Evolutionary conservation across 2,329 filamentous ascomycete species (phyloP).

Genomic region (Harringtonia lauricola): DNA sequence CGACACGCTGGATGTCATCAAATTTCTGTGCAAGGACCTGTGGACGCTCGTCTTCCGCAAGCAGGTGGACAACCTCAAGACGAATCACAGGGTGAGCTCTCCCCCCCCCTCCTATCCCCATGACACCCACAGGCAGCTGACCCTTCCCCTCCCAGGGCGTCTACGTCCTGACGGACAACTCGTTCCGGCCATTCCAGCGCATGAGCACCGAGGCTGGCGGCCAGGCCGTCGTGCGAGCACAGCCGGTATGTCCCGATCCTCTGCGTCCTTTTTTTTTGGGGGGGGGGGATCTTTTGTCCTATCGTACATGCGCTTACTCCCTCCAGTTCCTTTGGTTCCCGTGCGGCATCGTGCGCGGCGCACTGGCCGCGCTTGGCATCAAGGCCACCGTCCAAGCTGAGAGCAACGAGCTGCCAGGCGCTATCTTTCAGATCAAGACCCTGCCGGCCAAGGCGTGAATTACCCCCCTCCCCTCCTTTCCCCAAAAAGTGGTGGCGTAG

Average conservation of each 20-base stretch:
- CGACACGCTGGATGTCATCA: slow-evolving; percentile 90
- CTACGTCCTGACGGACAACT: slow-evolving; percentile 89
- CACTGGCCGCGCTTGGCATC: slow-evolving; percentile 85
- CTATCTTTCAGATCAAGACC: slow-evolving; percentile 94
- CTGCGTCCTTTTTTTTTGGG: background rate
- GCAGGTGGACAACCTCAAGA: slow-evolving; percentile 97
- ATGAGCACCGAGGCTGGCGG: slow-evolving; percentile 78
- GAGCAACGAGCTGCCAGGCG: slow-evolving; percentile 72
- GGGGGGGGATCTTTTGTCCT: too few species aligned
- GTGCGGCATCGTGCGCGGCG: slow-evolving; percentile 82
- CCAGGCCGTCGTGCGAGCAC: slow-evolving; percentile 62
- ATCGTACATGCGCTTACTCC: background rate
- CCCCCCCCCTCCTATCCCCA: background rate
- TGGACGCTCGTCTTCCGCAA: slow-evolving; percentile 94
- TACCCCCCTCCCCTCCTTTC: too few species aligned
- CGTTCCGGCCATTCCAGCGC: slow-evolving; percentile 76
- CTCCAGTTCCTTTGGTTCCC: slow-evolving; percentile 85
- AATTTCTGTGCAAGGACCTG: slow-evolving; percentile 96
- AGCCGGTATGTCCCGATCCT: slow-evolving; percentile 52
- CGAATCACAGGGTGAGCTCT: slow-evolving; percentile 69
- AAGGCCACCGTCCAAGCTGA: slow-evolving; percentile 87
- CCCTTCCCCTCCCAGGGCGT: slow-evolving; percentile 50
- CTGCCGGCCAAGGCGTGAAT: slow-evolving; percentile 51
- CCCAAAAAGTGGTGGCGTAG: too few species aligned
- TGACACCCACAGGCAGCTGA: background rate